Percentiles rank a stretch among this genome's conserved stretches.
Evolutionary conservation across 1,284 basidiomycete genomes (phyloP).

Genomic region (Schizophyllum commune): DNA sequence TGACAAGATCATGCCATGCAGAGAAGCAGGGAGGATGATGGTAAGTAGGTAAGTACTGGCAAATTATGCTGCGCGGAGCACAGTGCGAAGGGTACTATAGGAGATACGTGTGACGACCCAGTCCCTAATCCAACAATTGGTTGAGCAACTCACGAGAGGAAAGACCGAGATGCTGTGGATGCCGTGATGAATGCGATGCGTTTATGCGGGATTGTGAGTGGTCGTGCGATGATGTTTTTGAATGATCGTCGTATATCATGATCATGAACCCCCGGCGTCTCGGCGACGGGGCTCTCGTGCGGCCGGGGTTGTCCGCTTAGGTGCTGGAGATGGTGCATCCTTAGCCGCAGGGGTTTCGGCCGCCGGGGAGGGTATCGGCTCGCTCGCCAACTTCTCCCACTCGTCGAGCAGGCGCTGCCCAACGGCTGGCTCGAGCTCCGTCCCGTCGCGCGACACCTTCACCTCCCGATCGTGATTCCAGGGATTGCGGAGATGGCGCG

Average conservation of each 20-base stretch:
- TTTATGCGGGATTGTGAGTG: constrained; percentile 14
- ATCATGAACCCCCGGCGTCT: constrained; percentile 10
- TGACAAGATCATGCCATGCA: constrained; percentile 32
- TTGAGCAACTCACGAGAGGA: constrained; percentile 16
- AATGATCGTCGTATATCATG: constrained; percentile 16
- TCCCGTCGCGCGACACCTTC: constrained; percentile 89
- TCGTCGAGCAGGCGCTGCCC: constrained; percentile 70
- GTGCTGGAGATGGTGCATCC: constrained; percentile 11
- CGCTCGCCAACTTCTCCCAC: constrained; percentile 46
- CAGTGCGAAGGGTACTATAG: constrained; percentile 6
- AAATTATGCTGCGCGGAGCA: constrained; percentile 9
- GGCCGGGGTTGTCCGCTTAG: constrained; percentile 15
- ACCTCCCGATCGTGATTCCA: constrained; percentile 92
- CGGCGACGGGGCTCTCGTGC: constrained; percentile 7
- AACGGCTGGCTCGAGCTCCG: constrained; percentile 82
- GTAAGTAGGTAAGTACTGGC: constrained; percentile 6
- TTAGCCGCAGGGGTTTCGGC: constrained; percentile 2
- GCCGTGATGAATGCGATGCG: constrained; percentile 10
- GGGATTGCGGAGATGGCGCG: constrained; percentile 79
- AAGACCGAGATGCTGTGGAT: constrained; percentile 9
- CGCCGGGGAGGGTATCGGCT: constrained; percentile 5
- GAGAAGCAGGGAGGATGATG: constrained; percentile 16
- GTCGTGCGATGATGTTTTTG: constrained; percentile 4
- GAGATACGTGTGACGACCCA: constrained; percentile 1
- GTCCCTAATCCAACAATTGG: background rate